A percentile compares a stretch with the other conserved stretches of the same genome.
Conservation (phyloP, 768 basidiomycete species). For the Roridomyces roridus region DNA sequence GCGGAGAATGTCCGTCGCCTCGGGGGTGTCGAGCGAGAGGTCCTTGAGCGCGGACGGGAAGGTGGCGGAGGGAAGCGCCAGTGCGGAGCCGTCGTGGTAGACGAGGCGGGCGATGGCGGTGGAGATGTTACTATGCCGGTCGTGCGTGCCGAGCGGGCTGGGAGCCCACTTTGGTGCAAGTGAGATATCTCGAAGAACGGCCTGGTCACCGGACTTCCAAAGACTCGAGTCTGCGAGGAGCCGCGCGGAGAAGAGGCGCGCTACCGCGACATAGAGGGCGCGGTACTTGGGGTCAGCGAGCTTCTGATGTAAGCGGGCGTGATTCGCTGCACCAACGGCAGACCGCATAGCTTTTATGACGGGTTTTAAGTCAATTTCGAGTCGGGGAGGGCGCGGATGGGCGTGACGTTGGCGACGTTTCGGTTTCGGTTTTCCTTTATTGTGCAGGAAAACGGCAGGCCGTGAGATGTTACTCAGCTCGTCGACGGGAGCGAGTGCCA, state of each 20-base stretch:
- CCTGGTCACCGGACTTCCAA: conserved; percentile 38
- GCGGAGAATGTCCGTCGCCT: conserved; percentile 51
- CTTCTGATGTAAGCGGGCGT: conserved; percentile 46
- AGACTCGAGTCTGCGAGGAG: conserved; percentile 54
- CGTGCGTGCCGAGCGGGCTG: conserved; percentile 61
- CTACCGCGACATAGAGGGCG: conserved; percentile 67
- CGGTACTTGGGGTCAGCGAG: conserved; percentile 57
- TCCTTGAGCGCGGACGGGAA: conserved; percentile 39
- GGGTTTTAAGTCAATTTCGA: conserved; percentile 13
- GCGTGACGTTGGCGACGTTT: background rate
- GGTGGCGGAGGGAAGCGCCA: conserved; percentile 27
- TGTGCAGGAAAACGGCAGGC: conserved; percentile 37
- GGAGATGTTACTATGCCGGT: conserved; percentile 66
- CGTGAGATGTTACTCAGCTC: conserved; percentile 44
- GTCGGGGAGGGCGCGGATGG: background rate
- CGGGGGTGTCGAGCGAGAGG: conserved; percentile 27
- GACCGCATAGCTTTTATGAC: conserved; percentile 32
- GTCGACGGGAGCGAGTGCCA: conserved; percentile 61
- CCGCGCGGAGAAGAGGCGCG: conserved; percentile 62
- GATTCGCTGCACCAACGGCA: conserved; percentile 28
- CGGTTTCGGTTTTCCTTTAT: conserved; percentile 12
- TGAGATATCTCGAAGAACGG: conserved; percentile 49
- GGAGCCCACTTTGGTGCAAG: conserved; percentile 79
- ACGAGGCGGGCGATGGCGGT: conserved; percentile 67
- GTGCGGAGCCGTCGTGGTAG: conserved; percentile 38